Conservation (phyloP, 805 yeast species). For the Candida sphagnicola region DNA sequence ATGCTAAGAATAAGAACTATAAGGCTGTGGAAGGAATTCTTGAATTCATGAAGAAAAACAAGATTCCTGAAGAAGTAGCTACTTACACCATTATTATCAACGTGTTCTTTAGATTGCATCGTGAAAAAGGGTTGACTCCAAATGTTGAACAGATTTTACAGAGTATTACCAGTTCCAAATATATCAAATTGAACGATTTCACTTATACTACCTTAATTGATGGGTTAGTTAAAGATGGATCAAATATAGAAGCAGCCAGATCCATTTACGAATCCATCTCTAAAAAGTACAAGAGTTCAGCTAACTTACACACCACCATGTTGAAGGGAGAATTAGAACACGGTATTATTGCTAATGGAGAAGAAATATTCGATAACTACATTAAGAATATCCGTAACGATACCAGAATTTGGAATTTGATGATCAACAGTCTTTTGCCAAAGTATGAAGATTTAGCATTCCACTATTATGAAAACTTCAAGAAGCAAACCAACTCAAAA, state of each 20-base stretch:
- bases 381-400: conserved; percentile 29
- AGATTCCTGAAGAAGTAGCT: conserved; percentile 53
- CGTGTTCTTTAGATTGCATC: conserved; percentile 44
- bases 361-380: conserved; percentile 30
- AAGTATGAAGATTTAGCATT: conserved; percentile 37
- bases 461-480: conserved; percentile 34
- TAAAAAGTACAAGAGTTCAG: conserved; percentile 24
- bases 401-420: conserved; percentile 38
- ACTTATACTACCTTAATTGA: conserved; percentile 52
- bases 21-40: conserved; percentile 48
- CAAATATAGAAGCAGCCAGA: conserved; percentile 50
- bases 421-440: conserved; percentile 27
- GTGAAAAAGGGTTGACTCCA: conserved; percentile 41
- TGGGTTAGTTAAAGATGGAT: conserved; percentile 47
- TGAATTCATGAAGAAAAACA: conserved; percentile 36
- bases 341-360: conserved; percentile 33
- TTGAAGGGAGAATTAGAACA: conserved; percentile 42
- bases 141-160: conserved; percentile 36
- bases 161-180: conserved; percentile 31
- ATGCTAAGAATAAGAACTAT: conserved; percentile 37
- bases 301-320: conserved; percentile 42
- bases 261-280: conserved; percentile 35
- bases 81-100: conserved; percentile 62
- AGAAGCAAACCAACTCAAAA: conserved; percentile 14
- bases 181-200: conserved; percentile 32